phyloP scores from a whole-genome alignment of 768 basidiomycete species.

The Trametes meyenii region DNA sequence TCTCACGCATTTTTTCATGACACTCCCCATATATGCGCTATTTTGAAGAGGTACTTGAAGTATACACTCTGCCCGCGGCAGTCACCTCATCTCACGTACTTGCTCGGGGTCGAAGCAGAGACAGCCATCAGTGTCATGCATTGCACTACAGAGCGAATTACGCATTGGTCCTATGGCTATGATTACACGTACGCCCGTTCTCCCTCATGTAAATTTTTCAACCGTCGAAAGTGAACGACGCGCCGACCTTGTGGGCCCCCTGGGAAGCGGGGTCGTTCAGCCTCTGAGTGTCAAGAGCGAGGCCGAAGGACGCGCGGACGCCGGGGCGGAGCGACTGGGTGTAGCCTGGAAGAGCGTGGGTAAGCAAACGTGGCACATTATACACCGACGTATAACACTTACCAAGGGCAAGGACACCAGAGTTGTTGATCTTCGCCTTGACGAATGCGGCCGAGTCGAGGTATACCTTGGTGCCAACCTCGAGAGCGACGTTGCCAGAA shows the following conservation, averaged over 20 bases:
- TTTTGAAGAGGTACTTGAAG: no score
- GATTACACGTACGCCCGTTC: constrained; percentile 19
- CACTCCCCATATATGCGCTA: no score
- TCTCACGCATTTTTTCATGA: no score
- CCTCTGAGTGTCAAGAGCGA: constrained; percentile 93
- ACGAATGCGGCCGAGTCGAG: constrained; percentile 89
- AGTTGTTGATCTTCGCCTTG: constrained; percentile 99
- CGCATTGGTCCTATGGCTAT: constrained; percentile 22
- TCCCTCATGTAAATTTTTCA: constrained; percentile 26
- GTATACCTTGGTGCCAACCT: constrained; percentile 94
- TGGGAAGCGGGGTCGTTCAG: constrained; percentile 67
- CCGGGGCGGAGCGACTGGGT: constrained; percentile 94
- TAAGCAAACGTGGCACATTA: not conserved
- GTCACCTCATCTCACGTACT: not conserved
- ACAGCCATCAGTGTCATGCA: constrained; percentile 1
- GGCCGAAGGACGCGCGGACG: constrained; percentile 90
- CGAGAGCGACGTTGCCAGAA: constrained; percentile 76
- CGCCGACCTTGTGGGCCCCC: constrained; percentile 83
- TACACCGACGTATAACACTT: constrained; percentile 19
- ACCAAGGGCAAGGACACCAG: constrained; percentile 88
- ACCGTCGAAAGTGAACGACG: constrained; percentile 71
- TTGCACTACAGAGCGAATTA: constrained; percentile 23
- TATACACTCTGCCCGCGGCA: not conserved
- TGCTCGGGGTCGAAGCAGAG: no score
- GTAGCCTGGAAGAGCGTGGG: constrained; percentile 55